Evolutionary conservation across 805 yeast species (phyloP), one percentile per base, ranked within the genome.

Genomic region (Myxozyma nipponensis): DNA sequence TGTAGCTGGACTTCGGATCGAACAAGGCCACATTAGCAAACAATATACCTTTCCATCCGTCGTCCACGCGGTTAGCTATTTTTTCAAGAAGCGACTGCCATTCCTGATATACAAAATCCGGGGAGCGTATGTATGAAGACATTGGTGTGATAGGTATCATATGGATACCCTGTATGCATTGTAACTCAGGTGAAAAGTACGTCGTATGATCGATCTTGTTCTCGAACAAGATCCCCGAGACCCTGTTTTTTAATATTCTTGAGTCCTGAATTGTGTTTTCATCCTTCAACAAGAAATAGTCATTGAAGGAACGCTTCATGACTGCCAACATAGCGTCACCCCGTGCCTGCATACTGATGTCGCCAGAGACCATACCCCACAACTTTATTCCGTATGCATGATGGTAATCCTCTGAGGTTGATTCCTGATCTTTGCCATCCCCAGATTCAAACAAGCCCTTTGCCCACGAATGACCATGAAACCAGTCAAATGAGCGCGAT

Each of bases 121-220:
- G 74, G 13, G 71, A 66, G 53, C 90, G 74, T 39, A 83, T 72
- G 52, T 69, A 75, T 1, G 82, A 72, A 17, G 84, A 79, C 13
- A 75, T 71, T 0, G 87, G 84, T 0, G 86, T 82, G 26, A 79
- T 70, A 19, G 91, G 90, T 34, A 84, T 63, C 89, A 84, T 84
- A 64, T 84, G 89, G 51, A 84, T 84, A 3, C 90, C 91, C 58
- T 84, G 88, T 17, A 82, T 82, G 61, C 78, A 84, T 66, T 83
- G 83, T 32, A 71, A 68, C 47, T 76, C 69, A 52, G 70, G 62
- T 4, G 89, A 89, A 62, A 84, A 84, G 61, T 79, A 84, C 1
- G 90, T 84, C 5, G 86, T 77, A 68, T 84, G 82, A 61, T 80
- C 86, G 54, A 83, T 70, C 62, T 83, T 83, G 69, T 84, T 83